Evolutionary conservation across 2,329 filamentous ascomycete species (phyloP), one percentile per base, ranked within the genome.

Genomic region (Ambrosiella cleistominuta): DNA sequence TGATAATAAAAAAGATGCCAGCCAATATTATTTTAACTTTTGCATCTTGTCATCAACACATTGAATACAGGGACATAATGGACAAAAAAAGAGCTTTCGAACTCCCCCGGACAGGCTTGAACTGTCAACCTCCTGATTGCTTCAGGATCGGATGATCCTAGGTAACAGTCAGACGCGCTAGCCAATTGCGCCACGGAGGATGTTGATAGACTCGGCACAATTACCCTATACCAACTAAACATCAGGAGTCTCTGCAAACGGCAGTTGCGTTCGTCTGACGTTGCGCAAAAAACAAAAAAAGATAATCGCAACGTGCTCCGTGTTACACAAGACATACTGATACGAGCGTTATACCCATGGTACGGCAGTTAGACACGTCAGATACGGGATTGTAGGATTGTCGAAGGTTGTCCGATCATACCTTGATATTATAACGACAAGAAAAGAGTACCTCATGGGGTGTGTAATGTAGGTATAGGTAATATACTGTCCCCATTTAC

Each of bases 111-210:
- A 60, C 59, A 60, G 59, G 59, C 59, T 60, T 60, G 59, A 60
- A 60, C 59, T 60, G 59, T 60, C 59, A 60, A 60, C 59, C 59
- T 60, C 59, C 59, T 60, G 59, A 60, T 60, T 52, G 56, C 56
- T 58, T 56, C 54, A 49, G 8, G 17, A 2, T 5, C 8, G 1
- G 6, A 1, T 3, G 39, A 42, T 11, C 39, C 6, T 6, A 12
- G 5, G 19, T 77, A 78, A 78, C 75, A 78, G 75, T 77, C 75
- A 73, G 71, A 78, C 75, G 75, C 75, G 75, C 75, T 78, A 78
- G 73, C 75, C 75, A 77, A 75, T 66, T 72, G 70, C 63, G 70
- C 70, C 69, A 80, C 75, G 50, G 59, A 60, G 59, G 59, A 60
- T 40, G 35, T 58, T 51, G 15, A 9, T 27, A 1, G 27, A 51